Percentiles rank a stretch among this genome's conserved stretches.
These are phyloP conservation scores for Aquilaria agallochum DNA, from an alignment of 441 rosid species.

Conservation along the genomic window DNA sequence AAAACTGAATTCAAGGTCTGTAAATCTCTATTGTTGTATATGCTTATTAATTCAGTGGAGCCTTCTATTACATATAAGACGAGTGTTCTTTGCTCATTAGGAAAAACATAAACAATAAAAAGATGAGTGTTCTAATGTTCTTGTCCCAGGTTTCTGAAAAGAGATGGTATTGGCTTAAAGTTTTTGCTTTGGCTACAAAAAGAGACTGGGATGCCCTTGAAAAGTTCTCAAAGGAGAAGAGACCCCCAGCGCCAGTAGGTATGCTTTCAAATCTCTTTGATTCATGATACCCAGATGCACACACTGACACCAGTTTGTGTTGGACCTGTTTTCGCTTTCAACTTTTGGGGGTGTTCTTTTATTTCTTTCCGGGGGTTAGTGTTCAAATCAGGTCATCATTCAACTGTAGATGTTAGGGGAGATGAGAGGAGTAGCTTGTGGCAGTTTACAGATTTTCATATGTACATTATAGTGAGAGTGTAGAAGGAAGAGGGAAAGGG, in stretches of 20 bases:
- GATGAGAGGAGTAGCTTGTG: too few relatives aligned
- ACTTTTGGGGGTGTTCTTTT: too few relatives aligned
- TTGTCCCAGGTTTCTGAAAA: conserved; percentile 78
- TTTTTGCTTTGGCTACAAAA: conserved; percentile 87
- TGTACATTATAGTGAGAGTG: too few relatives aligned
- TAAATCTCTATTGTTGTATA: conserved; percentile 4
- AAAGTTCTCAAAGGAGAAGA: conserved; percentile 93
- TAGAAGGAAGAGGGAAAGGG: too few relatives aligned
- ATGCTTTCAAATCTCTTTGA: conserved; percentile 12
- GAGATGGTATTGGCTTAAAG: conserved; percentile 99
- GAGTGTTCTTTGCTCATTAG: not conserved
- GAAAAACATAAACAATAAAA: too few relatives aligned
- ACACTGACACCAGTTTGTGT: too few relatives aligned
- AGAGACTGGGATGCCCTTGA: conserved; percentile 96
- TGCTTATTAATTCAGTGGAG: conserved; percentile 3
- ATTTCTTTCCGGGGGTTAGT: too few relatives aligned
- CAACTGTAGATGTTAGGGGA: too few relatives aligned
- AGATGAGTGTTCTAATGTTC: conserved; percentile 1
- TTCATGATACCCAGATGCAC: not conserved
- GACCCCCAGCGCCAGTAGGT: conserved; percentile 76
- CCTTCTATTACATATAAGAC: not conserved
- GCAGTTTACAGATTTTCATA: too few relatives aligned
- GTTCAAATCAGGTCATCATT: too few relatives aligned
- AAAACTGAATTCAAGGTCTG: conserved; percentile 88
- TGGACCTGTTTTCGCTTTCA: too few relatives aligned